phyloP scores from a whole-genome alignment of 75 land plant genomes.

The Pinus taeda region DNA sequence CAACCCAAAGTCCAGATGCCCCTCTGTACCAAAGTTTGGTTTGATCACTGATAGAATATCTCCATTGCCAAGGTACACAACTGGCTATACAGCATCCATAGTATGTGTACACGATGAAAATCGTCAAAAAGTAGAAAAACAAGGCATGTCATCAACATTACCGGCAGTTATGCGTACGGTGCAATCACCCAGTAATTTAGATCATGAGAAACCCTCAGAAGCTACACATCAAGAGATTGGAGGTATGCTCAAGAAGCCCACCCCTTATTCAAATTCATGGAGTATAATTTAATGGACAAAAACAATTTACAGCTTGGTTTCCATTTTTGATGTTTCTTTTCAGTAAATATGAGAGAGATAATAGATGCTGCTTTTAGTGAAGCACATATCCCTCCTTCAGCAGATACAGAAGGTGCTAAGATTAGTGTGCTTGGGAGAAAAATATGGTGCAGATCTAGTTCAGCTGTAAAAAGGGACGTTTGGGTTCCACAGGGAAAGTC shows the following conservation, averaged over 20 bases:
- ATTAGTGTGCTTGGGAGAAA: constrained; percentile 1
- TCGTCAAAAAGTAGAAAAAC: neutral
- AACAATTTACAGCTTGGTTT: neutral
- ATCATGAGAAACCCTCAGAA: neutral
- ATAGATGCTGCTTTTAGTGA: neutral
- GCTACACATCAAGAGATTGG: constrained; percentile 4
- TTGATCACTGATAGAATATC: neutral
- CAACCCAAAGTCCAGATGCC: neutral
- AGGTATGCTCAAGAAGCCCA: constrained; percentile 7
- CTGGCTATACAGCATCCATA: neutral
- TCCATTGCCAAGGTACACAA: neutral
- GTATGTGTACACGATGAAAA: neutral
- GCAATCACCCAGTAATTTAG: neutral
- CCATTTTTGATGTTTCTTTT: neutral
- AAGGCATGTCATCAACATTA: neutral
- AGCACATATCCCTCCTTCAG: neutral
- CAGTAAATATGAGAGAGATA: neutral
- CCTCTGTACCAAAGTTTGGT: neutral
- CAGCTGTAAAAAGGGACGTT: neutral
- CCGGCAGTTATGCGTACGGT: neutral
- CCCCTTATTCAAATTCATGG: neutral
- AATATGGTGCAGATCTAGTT: constrained; percentile 6
- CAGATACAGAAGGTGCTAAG: neutral
- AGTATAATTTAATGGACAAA: neutral
- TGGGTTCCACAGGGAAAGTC: constrained; percentile 1